phyloP scores from a whole-genome alignment of 148 eudicot species.

The Rhododendron williamsianum region DNA sequence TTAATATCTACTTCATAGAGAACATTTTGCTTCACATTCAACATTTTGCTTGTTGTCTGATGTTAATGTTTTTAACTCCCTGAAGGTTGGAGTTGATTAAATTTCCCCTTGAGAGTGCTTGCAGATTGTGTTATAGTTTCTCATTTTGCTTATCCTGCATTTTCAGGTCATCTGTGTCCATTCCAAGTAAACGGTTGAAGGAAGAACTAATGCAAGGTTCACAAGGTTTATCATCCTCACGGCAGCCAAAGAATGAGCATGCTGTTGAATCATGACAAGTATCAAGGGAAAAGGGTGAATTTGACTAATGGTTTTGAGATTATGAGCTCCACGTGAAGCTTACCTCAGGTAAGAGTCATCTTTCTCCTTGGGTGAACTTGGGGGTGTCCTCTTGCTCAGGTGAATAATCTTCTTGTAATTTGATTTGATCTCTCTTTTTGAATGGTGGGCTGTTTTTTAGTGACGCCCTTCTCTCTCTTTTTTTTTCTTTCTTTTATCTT shows the following conservation, averaged over 20 bases:
- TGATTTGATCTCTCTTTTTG: not conserved
- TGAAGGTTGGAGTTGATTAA: not conserved
- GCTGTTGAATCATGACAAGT: constrained; percentile 14
- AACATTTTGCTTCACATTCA: not conserved
- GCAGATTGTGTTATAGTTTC: not conserved
- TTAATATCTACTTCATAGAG: not conserved
- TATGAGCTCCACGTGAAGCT: not conserved
- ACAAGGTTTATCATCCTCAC: constrained; percentile 23
- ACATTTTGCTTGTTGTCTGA: not conserved
- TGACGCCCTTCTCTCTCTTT: constrained; percentile 1
- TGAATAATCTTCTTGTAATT: not conserved
- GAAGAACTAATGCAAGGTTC: constrained; percentile 27
- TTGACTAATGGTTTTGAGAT: not conserved
- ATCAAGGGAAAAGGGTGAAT: not conserved
- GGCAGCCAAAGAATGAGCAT: constrained; percentile 36
- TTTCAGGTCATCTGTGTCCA: constrained; percentile 34
- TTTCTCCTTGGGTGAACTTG: not conserved
- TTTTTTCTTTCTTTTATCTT: no score
- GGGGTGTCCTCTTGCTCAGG: not conserved
- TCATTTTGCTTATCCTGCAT: constrained; percentile 2
- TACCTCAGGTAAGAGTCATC: not conserved
- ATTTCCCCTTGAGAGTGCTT: not conserved
- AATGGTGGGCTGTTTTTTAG: constrained; percentile 2
- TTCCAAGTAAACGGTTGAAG: constrained; percentile 33
- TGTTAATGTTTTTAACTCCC: not conserved